These are phyloP conservation scores for Chrysoporthe puriensis DNA, from an alignment of 2,329 filamentous ascomycete genomes.

Conservation along the genomic window DNA sequence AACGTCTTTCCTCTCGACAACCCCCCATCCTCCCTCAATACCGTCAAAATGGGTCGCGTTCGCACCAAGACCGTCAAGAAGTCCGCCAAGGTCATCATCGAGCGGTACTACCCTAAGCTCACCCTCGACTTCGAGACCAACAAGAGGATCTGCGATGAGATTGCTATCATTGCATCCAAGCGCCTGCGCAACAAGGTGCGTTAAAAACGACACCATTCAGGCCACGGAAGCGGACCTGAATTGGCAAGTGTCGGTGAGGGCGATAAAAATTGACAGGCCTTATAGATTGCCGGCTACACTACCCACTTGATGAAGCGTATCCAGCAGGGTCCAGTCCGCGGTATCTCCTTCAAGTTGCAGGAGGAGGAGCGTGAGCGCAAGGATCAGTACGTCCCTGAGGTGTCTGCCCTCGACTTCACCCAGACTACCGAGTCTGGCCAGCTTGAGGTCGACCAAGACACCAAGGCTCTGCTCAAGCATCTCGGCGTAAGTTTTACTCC, in stretches of 20 bases:
- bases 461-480: slow-evolving; percentile 98
- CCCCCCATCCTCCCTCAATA: slow-evolving; percentile 40
- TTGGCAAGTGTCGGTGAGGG: not conserved
- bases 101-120: slow-evolving; percentile 96
- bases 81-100: slow-evolving; percentile 99
- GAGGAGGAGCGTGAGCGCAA: slow-evolving; percentile 99
- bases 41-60: slow-evolving; percentile 71
- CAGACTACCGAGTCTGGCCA: slow-evolving; percentile 92
- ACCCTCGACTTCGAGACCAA: slow-evolving; percentile 99
- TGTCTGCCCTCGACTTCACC: slow-evolving; percentile 97
- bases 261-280: slow-evolving; percentile 23
- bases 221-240: not conserved
- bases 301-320: slow-evolving; percentile 99
- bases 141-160: slow-evolving; percentile 99
- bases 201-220: not conserved
- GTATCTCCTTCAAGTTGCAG: slow-evolving; percentile 99
- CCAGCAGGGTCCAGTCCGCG: slow-evolving; percentile 97
- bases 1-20: slow-evolving; percentile 28
- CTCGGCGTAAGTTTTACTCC: slow-evolving; percentile 77
- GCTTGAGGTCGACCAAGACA: slow-evolving; percentile 95
- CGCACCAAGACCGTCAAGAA: slow-evolving; percentile 73
- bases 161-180: slow-evolving; percentile 99
- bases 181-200: slow-evolving; percentile 96
- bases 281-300: slow-evolving; percentile 93
- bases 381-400: slow-evolving; percentile 99